These are phyloP conservation scores for Xylaria sp. DNA, from an alignment of 2,329 filamentous ascomycete species.

Conservation along the genomic window DNA sequence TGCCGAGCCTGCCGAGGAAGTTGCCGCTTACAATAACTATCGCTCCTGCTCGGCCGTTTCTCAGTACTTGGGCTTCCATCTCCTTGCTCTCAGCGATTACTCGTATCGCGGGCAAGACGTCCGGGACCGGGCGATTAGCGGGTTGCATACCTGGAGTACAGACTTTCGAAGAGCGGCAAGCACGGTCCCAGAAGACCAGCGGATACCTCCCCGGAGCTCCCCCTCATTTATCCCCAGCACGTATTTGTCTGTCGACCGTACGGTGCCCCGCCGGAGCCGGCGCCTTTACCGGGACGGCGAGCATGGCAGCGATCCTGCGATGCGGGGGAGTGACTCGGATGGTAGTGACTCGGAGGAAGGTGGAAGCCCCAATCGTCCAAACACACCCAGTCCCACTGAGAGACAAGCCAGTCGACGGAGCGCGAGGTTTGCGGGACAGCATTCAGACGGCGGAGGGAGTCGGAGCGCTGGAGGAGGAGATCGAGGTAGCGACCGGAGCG, in stretches of 20 bases:
- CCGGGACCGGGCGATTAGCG: conserved; percentile 24
- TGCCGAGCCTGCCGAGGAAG: conserved; percentile 46
- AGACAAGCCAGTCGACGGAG: conserved; percentile 16
- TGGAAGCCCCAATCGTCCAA: conserved; percentile 6
- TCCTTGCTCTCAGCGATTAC: conserved; percentile 45
- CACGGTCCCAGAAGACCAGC: conserved; percentile 51
- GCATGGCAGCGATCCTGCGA: conserved; percentile 10
- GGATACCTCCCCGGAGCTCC: conserved; percentile 50
- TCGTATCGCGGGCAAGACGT: conserved; percentile 20
- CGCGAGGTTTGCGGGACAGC: conserved; percentile 20
- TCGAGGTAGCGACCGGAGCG: conserved; percentile 24
- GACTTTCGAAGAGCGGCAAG: conserved; percentile 45
- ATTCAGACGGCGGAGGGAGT: conserved; percentile 6
- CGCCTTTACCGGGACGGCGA: conserved; percentile 9
- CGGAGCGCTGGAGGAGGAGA: conserved; percentile 8
- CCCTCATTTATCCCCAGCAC: conserved; percentile 9
- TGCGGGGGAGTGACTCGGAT: conserved; percentile 14
- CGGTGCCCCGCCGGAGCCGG: conserved; percentile 21
- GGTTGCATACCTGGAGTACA: conserved; percentile 42
- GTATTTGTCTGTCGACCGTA: conserved; percentile 18
- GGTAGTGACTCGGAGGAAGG: too few species aligned
- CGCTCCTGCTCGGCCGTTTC: conserved; percentile 46
- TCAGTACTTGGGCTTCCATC: conserved; percentile 49
- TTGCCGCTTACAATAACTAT: conserved; percentile 40
- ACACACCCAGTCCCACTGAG: conserved; percentile 20